Conservation (phyloP, 768 basidiomycete genomes). For the Tulasnella sp. region DNA sequence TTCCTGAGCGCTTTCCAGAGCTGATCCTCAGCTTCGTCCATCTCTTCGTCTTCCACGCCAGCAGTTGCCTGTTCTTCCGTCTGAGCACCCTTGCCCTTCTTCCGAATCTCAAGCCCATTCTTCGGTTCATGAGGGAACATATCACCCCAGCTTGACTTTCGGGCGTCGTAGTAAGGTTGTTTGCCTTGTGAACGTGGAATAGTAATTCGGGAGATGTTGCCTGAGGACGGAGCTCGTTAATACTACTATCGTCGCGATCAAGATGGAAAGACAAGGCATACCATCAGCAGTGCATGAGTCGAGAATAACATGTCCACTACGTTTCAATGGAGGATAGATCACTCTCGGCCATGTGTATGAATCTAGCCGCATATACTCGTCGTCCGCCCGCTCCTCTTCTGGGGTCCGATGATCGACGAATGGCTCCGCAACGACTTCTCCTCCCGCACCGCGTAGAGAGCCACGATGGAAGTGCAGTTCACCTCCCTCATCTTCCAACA, state of each 20-base stretch:
- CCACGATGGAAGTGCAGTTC: conserved; percentile 6
- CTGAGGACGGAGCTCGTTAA: conserved; percentile 42
- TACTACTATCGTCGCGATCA: background rate
- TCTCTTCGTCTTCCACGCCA: conserved; percentile 11
- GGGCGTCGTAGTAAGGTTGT: conserved; percentile 89
- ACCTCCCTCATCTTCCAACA: conserved; percentile 33
- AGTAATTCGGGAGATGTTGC: conserved; percentile 85
- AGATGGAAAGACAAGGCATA: conserved; percentile 38
- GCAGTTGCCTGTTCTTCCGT: background rate
- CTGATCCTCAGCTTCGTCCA: background rate
- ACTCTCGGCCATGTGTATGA: conserved; percentile 88
- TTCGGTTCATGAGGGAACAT: conserved; percentile 88
- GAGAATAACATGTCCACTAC: conserved; percentile 84
- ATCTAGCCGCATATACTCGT: conserved; percentile 58
- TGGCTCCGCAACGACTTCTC: conserved; percentile 28
- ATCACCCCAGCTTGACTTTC: conserved; percentile 92
- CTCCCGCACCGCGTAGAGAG: background rate
- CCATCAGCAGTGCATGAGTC: conserved; percentile 85
- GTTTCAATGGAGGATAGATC: conserved; percentile 87
- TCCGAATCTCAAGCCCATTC: conserved; percentile 64
- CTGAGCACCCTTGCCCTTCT: conserved; percentile 21
- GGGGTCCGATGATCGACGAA: conserved; percentile 1
- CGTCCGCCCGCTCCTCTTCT: conserved; percentile 15
- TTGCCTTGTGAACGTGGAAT: conserved; percentile 95
- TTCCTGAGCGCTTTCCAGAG: background rate